Conservation (phyloP, 2,329 filamentous ascomycete genomes). For the Ophiocordyceps sinensis region DNA sequence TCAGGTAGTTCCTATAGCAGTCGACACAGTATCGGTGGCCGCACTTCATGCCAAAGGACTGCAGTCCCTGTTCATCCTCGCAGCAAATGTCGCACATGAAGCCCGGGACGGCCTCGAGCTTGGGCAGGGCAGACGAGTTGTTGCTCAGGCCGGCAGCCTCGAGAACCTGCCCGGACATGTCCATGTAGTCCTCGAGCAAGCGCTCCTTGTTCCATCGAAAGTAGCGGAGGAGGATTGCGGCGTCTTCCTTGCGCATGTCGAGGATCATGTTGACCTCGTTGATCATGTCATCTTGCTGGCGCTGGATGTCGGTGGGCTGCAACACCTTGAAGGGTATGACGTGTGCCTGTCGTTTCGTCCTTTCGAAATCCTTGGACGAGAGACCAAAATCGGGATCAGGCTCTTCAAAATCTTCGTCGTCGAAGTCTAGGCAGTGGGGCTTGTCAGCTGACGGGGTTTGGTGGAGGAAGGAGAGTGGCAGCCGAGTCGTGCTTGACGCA, state of each 20-base stretch:
- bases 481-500: not conserved
- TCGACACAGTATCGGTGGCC: constrained; percentile 85
- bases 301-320: constrained; percentile 66
- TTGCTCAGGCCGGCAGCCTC: constrained; percentile 72
- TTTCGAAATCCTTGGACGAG: constrained; percentile 46
- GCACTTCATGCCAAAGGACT: constrained; percentile 90
- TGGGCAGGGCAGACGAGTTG: constrained; percentile 45
- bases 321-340: constrained; percentile 77
- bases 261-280: constrained; percentile 85
- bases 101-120: constrained; percentile 54
- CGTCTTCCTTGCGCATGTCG: constrained; percentile 75
- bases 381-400: constrained; percentile 40
- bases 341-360: constrained; percentile 60
- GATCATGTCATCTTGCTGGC: constrained; percentile 73
- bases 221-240: constrained; percentile 77
- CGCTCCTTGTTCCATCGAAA: constrained; percentile 95
- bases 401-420: constrained; percentile 40
- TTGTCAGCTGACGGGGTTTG: constrained; percentile 5
- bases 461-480: not conserved
- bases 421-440: constrained; percentile 31
- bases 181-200: constrained; percentile 93
- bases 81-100: constrained; percentile 95
- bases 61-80: constrained; percentile 63
- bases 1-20: constrained; percentile 84
- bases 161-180: constrained; percentile 62